Evolutionary conservation across 768 basidiomycete species (phyloP).

Genomic region (Termitomyces sp.): DNA sequence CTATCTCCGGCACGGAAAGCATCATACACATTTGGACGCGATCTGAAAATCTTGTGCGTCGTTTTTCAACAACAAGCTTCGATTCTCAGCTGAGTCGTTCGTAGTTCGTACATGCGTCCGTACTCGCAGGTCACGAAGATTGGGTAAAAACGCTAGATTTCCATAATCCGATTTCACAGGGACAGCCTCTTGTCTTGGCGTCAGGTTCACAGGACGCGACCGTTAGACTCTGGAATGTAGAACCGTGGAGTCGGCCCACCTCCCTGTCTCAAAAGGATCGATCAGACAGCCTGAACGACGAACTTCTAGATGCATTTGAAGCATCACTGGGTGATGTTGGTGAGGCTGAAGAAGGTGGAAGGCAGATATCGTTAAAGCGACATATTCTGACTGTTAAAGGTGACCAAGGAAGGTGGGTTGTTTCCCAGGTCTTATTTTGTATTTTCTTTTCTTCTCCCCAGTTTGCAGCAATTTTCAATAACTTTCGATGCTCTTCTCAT

Average conservation of each 20-base stretch:
- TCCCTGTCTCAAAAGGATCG: slow-evolving; percentile 11
- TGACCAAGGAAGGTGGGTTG: slow-evolving; percentile 30
- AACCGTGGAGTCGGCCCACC: slow-evolving; percentile 33
- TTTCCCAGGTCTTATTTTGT: neutral
- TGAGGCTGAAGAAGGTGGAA: slow-evolving; percentile 72
- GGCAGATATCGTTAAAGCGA: slow-evolving; percentile 84
- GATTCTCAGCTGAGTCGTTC: neutral
- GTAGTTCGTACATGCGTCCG: slow-evolving; percentile 56
- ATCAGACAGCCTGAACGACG: slow-evolving; percentile 46
- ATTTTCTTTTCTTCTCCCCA: slow-evolving; percentile 10
- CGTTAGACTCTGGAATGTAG: slow-evolving; percentile 89
- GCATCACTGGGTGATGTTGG: slow-evolving; percentile 66
- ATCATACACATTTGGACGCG: slow-evolving; percentile 75
- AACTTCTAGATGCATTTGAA: slow-evolving; percentile 85
- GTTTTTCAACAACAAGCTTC: neutral
- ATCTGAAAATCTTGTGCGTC: slow-evolving; percentile 48
- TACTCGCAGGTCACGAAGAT: slow-evolving; percentile 85
- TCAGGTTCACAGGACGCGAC: slow-evolving; percentile 95
- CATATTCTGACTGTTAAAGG: slow-evolving; percentile 69
- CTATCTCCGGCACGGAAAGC: slow-evolving; percentile 76
- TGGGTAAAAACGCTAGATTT: slow-evolving; percentile 88
- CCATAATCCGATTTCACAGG: slow-evolving; percentile 23
- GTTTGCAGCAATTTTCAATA: slow-evolving; percentile 57
- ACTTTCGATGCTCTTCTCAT: slow-evolving; percentile 92
- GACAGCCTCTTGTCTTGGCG: slow-evolving; percentile 65